Percentiles rank a stretch among this genome's conserved stretches.
Conservation (phyloP, 169 alveolate species). For the Babesia ovis region DNA sequence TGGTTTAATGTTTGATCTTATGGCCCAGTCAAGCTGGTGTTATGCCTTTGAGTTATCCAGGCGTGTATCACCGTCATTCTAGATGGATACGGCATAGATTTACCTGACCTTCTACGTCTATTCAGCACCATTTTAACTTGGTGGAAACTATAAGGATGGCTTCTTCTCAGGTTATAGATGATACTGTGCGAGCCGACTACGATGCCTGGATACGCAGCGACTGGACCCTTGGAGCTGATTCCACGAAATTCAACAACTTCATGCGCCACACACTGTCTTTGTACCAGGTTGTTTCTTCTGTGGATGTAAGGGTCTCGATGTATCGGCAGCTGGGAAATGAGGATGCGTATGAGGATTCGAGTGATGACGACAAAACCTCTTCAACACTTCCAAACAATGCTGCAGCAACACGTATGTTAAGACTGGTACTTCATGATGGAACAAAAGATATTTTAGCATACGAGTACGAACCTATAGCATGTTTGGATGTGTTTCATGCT, state of each 20-base stretch:
- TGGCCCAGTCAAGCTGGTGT: too few species aligned
- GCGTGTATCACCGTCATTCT: background rate
- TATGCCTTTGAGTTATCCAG: too few species aligned
- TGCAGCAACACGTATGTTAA: conserved; percentile 51
- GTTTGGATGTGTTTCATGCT: conserved; percentile 51
- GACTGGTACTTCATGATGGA: conserved; percentile 47
- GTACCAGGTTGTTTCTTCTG: conserved; percentile 40
- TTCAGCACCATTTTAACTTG: background rate
- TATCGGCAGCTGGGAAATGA: conserved; percentile 29
- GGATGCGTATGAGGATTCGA: conserved; percentile 12
- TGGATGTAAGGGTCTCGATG: conserved; percentile 38
- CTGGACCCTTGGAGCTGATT: conserved; percentile 45
- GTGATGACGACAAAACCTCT: conserved; percentile 25
- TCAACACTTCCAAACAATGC: background rate
- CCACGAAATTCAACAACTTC: conserved; percentile 10
- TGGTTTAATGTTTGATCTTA: too few species aligned
- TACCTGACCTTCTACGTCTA: background rate
- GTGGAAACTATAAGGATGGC: background rate
- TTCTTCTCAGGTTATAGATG: background rate
- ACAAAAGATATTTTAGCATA: conserved; percentile 11
- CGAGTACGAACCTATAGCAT: conserved; percentile 65
- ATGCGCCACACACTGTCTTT: conserved; percentile 8
- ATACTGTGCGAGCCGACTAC: conserved; percentile 13
- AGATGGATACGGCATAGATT: background rate
- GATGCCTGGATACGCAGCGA: conserved; percentile 33